A percentile compares a stretch with the other conserved stretches of the same genome.
Evolutionary conservation across 2,329 filamentous ascomycete genomes (phyloP).

Genomic region (Aspergillus sp.): DNA sequence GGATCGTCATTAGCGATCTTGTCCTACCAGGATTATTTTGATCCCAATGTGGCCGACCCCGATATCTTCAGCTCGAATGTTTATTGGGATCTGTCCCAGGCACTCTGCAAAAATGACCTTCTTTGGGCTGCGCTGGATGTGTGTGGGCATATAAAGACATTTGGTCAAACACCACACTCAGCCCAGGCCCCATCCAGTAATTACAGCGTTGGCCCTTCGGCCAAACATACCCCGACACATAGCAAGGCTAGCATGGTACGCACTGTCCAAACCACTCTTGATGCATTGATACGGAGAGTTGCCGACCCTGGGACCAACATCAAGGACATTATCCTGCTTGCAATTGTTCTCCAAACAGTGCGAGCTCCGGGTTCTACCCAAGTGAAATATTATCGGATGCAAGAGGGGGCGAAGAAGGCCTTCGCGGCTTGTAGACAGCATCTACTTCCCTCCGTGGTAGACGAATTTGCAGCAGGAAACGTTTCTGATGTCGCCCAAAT

Average conservation of each 20-base stretch:
- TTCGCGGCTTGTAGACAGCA: constrained; percentile 20
- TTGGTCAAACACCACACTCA: constrained; percentile 1
- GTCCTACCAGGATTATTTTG: constrained; percentile 33
- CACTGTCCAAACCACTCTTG: constrained; percentile 30
- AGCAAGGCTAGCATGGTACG: constrained; percentile 27
- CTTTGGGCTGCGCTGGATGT: constrained; percentile 30
- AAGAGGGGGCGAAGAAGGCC: constrained; percentile 24
- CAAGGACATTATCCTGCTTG: constrained; percentile 31
- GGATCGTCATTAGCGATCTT: constrained; percentile 27
- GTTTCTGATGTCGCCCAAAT: constrained; percentile 6
- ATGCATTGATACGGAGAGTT: constrained; percentile 26
- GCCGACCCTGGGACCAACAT: constrained; percentile 28
- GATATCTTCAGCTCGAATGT: constrained; percentile 21
- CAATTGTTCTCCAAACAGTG: constrained; percentile 29
- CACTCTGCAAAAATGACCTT: constrained; percentile 30
- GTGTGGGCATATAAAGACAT: constrained; percentile 29
- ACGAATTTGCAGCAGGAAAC: background rate
- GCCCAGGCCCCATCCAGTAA: background rate
- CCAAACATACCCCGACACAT: background rate
- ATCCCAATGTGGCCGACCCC: constrained; percentile 28
- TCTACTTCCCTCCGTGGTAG: constrained; percentile 10
- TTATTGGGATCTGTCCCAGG: constrained; percentile 30
- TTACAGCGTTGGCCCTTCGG: background rate
- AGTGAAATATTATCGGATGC: constrained; percentile 26
- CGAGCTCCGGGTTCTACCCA: constrained; percentile 26